Evolutionary conservation across 192 early-diverging fungal species (phyloP).

Genomic region (Coemansia sp.): DNA sequence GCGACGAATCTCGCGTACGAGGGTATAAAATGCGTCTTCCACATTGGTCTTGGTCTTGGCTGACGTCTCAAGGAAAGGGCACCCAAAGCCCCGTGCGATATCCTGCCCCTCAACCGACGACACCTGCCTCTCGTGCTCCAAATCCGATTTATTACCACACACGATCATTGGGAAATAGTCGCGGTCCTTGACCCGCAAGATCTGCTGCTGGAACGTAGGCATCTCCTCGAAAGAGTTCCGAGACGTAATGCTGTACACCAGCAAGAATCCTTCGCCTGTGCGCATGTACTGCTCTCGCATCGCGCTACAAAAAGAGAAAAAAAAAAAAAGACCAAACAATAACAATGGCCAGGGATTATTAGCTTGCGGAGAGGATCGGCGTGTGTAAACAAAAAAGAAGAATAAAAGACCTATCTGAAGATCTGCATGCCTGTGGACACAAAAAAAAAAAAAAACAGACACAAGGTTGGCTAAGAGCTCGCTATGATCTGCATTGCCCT

Average conservation of each 20-base stretch:
- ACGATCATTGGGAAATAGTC: constrained; percentile 89
- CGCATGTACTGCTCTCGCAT: constrained; percentile 98
- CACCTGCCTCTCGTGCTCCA: constrained; percentile 81
- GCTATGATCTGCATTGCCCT: background rate
- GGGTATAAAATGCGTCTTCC: constrained; percentile 85
- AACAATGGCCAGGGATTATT: background rate
- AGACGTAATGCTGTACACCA: constrained; percentile 92
- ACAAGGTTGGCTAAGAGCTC: background rate
- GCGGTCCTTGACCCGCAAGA: constrained; percentile 92
- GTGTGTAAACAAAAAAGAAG: constrained; percentile 3
- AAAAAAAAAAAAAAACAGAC: background rate
- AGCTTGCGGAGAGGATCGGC: background rate
- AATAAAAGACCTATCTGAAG: constrained; percentile 1
- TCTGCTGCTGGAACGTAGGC: constrained; percentile 89
- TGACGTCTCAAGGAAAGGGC: constrained; percentile 84
- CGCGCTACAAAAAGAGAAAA: constrained; percentile 50
- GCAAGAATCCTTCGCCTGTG: constrained; percentile 92
- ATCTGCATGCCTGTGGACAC: background rate
- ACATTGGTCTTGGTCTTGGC: constrained; percentile 90
- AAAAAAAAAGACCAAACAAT: background rate
- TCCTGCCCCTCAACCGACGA: constrained; percentile 77
- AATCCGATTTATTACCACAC: constrained; percentile 94
- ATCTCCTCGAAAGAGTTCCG: constrained; percentile 92
- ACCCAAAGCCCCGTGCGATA: constrained; percentile 74
- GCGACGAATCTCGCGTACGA: constrained; percentile 84